Conservation (phyloP, 352 stramenopile genomes). For the Phytophthora uliginosa region DNA sequence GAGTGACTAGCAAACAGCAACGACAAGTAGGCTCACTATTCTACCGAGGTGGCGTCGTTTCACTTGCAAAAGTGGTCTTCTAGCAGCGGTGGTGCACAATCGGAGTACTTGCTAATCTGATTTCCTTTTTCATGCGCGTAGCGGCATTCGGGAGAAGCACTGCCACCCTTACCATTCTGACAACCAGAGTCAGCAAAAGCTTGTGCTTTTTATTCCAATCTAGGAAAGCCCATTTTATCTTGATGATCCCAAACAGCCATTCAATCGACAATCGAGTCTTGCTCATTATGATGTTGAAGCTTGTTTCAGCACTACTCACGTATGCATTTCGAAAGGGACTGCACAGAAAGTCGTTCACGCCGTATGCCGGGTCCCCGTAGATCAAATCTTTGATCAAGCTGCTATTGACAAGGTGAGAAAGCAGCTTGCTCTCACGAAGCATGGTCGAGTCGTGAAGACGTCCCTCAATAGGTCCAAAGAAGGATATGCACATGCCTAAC, state of each 20-base stretch:
- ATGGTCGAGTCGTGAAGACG: constrained; percentile 12
- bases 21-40: too few species aligned
- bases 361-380: constrained; percentile 11
- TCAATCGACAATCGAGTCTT: constrained; percentile 9
- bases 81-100: too few species aligned
- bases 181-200: constrained; percentile 17
- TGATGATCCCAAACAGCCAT: constrained; percentile 17
- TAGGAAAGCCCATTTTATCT: constrained; percentile 16
- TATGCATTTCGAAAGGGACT: constrained; percentile 17
- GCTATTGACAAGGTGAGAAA: not conserved
- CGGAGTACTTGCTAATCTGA: constrained; percentile 19
- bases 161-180: not conserved
- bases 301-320: not conserved
- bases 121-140: constrained; percentile 9
- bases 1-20: too few species aligned
- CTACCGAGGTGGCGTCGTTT: too few species aligned
- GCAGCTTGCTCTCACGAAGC: constrained; percentile 7
- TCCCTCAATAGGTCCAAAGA: constrained; percentile 14
- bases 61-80: too few species aligned
- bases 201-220: constrained; percentile 27
- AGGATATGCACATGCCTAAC: constrained; percentile 16
- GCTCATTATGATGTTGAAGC: constrained; percentile 18
- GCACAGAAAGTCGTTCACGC: not conserved
- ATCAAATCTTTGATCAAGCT: not conserved
- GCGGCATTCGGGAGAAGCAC: constrained; percentile 14